These are phyloP conservation scores for Lipomyces anomalus DNA, from an alignment of 805 yeast genomes.

Conservation along the genomic window DNA sequence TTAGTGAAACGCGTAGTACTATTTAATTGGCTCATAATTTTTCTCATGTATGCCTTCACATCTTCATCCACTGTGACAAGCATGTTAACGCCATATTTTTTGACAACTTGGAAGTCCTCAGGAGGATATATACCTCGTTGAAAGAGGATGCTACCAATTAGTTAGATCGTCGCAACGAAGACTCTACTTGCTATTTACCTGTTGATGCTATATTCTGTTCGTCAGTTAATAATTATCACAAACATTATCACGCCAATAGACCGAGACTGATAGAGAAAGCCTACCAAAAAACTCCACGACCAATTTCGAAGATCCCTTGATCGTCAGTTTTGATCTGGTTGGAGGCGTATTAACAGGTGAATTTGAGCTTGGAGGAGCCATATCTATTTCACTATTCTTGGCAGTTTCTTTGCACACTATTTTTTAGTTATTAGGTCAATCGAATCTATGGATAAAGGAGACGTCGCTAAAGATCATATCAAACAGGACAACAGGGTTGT, in stretches of 20 bases:
- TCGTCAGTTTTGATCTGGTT: slow-evolving; percentile 47
- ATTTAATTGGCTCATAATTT: slow-evolving; percentile 63
- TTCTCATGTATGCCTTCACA: slow-evolving; percentile 59
- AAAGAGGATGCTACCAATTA: slow-evolving; percentile 56
- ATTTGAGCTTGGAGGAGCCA: no score
- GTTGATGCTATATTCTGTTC: slow-evolving; percentile 62
- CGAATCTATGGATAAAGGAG: no score
- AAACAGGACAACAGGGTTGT: no score
- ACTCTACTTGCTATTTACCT: slow-evolving; percentile 8
- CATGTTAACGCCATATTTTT: slow-evolving; percentile 73
- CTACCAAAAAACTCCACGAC: slow-evolving; percentile 73
- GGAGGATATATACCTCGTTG: slow-evolving; percentile 88
- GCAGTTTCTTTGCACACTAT: no score
- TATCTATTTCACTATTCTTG: no score
- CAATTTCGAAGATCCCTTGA: slow-evolving; percentile 71
- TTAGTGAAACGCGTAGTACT: slow-evolving; percentile 25
- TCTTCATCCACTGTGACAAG: slow-evolving; percentile 71
- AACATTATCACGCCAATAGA: no score
- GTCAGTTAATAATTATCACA: neutral
- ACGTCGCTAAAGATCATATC: no score
- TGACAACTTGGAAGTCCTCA: slow-evolving; percentile 72
- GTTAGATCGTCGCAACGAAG: neutral
- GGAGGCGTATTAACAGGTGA: slow-evolving; percentile 30
- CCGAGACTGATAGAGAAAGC: slow-evolving; percentile 17
- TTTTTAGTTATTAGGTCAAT: no score